Conservation (phyloP, 2,329 filamentous ascomycete genomes). For the Neonectria hederae region DNA sequence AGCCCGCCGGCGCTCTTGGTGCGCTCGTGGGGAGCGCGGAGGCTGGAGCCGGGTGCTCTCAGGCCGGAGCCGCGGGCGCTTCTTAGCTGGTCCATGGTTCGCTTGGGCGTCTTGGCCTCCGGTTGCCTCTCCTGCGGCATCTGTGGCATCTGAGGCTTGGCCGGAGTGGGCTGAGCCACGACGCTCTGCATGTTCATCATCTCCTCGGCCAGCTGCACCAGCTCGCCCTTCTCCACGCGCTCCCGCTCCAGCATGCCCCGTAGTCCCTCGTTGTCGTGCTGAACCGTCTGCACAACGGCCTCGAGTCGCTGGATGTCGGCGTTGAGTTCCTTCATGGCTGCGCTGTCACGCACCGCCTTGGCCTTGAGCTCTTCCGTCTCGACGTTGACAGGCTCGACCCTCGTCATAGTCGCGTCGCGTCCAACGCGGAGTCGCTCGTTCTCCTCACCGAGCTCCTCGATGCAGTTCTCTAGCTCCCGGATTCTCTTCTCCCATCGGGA, state of each 20-base stretch:
- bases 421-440: slow-evolving; percentile 77
- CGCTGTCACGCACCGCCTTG: slow-evolving; percentile 71
- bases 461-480: slow-evolving; percentile 76
- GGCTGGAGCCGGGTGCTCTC: slow-evolving; percentile 65
- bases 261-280: slow-evolving; percentile 74
- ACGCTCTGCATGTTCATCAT: slow-evolving; percentile 77
- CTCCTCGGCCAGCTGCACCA: slow-evolving; percentile 84
- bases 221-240: slow-evolving; percentile 83
- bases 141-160: slow-evolving; percentile 36
- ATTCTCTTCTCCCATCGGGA: slow-evolving; percentile 89
- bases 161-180: slow-evolving; percentile 42
- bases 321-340: slow-evolving; percentile 74
- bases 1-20: slow-evolving; percentile 57
- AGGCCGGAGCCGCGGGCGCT: slow-evolving; percentile 67
- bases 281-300: slow-evolving; percentile 75
- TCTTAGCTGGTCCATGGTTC: slow-evolving; percentile 44
- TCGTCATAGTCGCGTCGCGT: slow-evolving; percentile 72
- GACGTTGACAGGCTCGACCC: slow-evolving; percentile 58
- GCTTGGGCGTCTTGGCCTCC: slow-evolving; percentile 48
- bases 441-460: slow-evolving; percentile 75
- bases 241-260: slow-evolving; percentile 75
- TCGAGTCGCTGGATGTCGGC: slow-evolving; percentile 80
- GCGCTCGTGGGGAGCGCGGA: slow-evolving; percentile 55
- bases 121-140: slow-evolving; percentile 36
- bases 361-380: slow-evolving; percentile 61